phyloP scores from a whole-genome alignment of 441 rosid genomes.

The Eutrema salsugineum region DNA sequence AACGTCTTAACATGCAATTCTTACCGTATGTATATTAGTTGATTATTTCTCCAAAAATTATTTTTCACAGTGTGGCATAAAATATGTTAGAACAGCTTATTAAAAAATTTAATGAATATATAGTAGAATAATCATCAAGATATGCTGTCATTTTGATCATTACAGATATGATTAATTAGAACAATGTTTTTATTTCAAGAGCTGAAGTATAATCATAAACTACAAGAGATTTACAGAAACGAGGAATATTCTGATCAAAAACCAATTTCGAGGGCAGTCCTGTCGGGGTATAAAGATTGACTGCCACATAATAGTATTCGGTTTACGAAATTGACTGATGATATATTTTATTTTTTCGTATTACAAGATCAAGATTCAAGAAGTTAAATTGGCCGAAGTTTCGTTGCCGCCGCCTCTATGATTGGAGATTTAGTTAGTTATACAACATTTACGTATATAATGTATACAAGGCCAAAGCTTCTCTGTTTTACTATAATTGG shows the following conservation, averaged over 20 bases:
- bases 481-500: not conserved
- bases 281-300: conserved; percentile 9
- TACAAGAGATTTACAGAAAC: not conserved
- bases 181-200: not conserved
- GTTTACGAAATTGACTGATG: conserved; percentile 12
- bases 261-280: not conserved
- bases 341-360: not conserved
- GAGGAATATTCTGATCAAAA: not conserved
- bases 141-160: not conserved
- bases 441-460: not conserved
- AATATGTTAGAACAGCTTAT: not conserved
- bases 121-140: not conserved
- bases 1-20: not conserved
- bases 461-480: not conserved
- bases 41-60: not conserved
- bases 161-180: not conserved
- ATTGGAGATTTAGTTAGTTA: not conserved
- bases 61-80: not conserved
- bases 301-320: conserved; percentile 8
- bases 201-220: not conserved
- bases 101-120: not conserved
- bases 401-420: conserved; percentile 15
- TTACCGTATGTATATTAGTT: not conserved
- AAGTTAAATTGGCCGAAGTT: conserved; percentile 4
- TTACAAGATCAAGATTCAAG: not conserved